Conservation (phyloP, 345 rosid species). For the Boechera divaricarpa region DNA sequence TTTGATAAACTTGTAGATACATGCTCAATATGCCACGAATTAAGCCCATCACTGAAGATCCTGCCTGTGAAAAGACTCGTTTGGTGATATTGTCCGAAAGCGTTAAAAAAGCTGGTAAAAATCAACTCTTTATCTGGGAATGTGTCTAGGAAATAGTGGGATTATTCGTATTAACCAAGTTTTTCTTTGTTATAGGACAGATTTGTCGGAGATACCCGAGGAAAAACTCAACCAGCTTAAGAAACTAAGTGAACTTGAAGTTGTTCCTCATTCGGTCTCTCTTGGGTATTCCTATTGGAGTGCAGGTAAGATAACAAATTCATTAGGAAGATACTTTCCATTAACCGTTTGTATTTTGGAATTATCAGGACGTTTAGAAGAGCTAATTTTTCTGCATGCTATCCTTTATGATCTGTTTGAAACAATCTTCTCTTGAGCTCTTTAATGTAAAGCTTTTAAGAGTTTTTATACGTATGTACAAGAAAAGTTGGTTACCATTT, state of each 20-base stretch:
- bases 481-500: not conserved
- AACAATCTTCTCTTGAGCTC: constrained; percentile 2
- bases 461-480: not conserved
- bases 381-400: not conserved
- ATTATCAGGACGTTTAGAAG: not conserved
- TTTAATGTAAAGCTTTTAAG: not conserved
- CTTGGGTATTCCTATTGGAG: constrained; percentile 95
- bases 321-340: not conserved
- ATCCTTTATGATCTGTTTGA: not conserved
- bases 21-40: constrained; percentile 80
- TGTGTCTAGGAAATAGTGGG: constrained; percentile 14
- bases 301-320: constrained; percentile 62
- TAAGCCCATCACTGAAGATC: constrained; percentile 85
- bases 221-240: constrained; percentile 64
- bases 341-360: not conserved
- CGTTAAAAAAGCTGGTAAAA: constrained; percentile 64
- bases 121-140: not conserved
- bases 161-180: constrained; percentile 23
- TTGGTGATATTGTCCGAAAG: constrained; percentile 74
- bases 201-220: constrained; percentile 71
- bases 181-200: constrained; percentile 53
- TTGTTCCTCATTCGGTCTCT: constrained; percentile 69
- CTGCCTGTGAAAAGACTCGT: constrained; percentile 64
- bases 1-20: constrained; percentile 55
- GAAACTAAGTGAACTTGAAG: constrained; percentile 63